Base-by-base conservation (phyloP, 2,329 filamentous ascomycete genomes). In the Alternaria atra region DNA sequence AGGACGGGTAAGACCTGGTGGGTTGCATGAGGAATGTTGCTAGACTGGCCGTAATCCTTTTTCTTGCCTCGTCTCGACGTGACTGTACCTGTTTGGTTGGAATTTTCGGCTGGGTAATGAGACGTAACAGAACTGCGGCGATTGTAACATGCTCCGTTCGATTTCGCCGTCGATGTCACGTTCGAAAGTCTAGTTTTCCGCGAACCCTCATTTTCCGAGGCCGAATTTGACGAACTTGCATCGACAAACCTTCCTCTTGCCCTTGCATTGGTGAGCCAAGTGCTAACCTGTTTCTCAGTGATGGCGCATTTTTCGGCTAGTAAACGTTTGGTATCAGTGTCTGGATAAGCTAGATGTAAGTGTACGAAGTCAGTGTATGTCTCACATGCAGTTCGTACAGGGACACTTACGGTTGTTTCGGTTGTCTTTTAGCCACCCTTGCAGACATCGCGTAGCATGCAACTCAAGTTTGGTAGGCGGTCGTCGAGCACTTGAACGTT, bases 251-350 rank as follows among this genome's bases (percentile, higher is more conserved):
- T 70, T 44, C 70, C 68, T 23, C 74, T 62, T 27, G 74, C 74
- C 46, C 76, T 61, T 4, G 74, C 74, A 47, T 78, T 77, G 4
- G 74, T 77, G 43, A 77, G 76, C 75, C 75, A 77, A 23, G 75
- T 77, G 5, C 62, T 73, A 1, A 77, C 71, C 52, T 78, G 76
- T 46, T 76, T 77, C 55, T 76, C 70, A 0, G 75, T 75, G 37
- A 77, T 76, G 3, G 69, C 69, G 55, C 73, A 77, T 29, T 70
- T 65, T 39, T 71, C 62, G 15, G 75, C 73, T 25, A 78, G 59
- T 32, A 63, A 58, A 27, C 64, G 64, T 57, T 78, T 78, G 6
- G 66, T 70, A 20, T 75, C 69, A 2, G 68, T 63, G 56, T 52
- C 70, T 10, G 76, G 74, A 46, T 78, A 78, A 1, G 75, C 20